These are phyloP conservation scores for Fusarium compactum DNA, from an alignment of 2,329 filamentous ascomycete species.

Conservation along the genomic window DNA sequence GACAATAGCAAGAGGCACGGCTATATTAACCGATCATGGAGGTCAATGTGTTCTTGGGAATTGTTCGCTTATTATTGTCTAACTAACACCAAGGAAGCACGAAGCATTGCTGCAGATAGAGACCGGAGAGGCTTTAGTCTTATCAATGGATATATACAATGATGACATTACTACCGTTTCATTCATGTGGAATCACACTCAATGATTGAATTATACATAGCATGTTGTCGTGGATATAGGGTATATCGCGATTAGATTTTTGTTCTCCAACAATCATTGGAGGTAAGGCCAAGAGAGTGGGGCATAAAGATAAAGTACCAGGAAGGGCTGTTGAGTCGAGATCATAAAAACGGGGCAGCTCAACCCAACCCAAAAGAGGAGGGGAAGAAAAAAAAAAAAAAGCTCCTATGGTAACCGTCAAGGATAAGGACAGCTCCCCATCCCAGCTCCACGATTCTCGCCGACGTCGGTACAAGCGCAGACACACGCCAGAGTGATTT, in stretches of 20 bases:
- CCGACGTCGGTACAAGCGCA: slow-evolving; percentile 45
- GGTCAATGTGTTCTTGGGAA: not conserved
- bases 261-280: not conserved
- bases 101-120: not conserved
- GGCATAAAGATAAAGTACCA: not conserved
- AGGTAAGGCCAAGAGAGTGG: slow-evolving; percentile 1
- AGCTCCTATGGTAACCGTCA: not conserved
- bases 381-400: slow-evolving; percentile 35
- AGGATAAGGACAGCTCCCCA: slow-evolving; percentile 14
- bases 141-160: not conserved
- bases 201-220: not conserved
- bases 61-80: not conserved
- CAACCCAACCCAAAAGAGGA: not conserved
- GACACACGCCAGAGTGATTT: slow-evolving; percentile 29
- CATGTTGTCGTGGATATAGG: not conserved
- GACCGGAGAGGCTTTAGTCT: not conserved
- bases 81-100: not conserved
- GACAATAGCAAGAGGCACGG: not conserved
- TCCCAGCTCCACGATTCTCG: slow-evolving; percentile 30
- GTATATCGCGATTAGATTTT: not conserved
- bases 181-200: not conserved
- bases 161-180: not conserved
- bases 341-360: not conserved
- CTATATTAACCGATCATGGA: not conserved
- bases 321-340: slow-evolving; percentile 1